Conservation (phyloP, 306 rosid species). For the Prunus salicina region DNA sequence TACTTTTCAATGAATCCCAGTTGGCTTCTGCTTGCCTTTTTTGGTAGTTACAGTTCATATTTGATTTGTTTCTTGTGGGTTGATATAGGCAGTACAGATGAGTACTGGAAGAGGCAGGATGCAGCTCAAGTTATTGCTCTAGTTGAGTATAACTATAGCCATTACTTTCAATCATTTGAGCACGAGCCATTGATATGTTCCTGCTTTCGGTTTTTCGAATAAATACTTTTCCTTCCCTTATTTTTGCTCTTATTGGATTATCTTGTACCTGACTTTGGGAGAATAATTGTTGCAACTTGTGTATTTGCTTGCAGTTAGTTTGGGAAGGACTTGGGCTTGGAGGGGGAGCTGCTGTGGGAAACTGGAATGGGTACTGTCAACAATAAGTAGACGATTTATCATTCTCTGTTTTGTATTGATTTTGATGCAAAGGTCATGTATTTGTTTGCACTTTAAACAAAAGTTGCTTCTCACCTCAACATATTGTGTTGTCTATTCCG, state of each 20-base stretch:
- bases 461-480: neutral
- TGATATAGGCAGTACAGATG: slow-evolving; percentile 88
- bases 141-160: slow-evolving; percentile 39
- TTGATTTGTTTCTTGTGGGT: slow-evolving; percentile 23
- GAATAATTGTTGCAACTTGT: neutral
- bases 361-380: slow-evolving; percentile 66
- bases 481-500: neutral
- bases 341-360: slow-evolving; percentile 79
- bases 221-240: neutral
- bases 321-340: slow-evolving; percentile 98
- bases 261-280: neutral
- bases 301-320: slow-evolving; percentile 60
- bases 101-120: slow-evolving; percentile 94
- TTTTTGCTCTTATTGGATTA: neutral
- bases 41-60: neutral
- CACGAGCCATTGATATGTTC: neutral
- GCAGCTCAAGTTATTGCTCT: slow-evolving; percentile 85
- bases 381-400: neutral
- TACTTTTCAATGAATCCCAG: neutral
- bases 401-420: too few species aligned
- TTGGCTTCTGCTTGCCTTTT: slow-evolving; percentile 13
- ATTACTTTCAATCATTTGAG: slow-evolving; percentile 16
- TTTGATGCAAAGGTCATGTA: neutral
- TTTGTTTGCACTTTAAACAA: neutral
- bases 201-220: neutral